Evolutionary conservation across 2,329 filamentous ascomycete species (phyloP).

Genomic region (Trichoderma hamatum): DNA sequence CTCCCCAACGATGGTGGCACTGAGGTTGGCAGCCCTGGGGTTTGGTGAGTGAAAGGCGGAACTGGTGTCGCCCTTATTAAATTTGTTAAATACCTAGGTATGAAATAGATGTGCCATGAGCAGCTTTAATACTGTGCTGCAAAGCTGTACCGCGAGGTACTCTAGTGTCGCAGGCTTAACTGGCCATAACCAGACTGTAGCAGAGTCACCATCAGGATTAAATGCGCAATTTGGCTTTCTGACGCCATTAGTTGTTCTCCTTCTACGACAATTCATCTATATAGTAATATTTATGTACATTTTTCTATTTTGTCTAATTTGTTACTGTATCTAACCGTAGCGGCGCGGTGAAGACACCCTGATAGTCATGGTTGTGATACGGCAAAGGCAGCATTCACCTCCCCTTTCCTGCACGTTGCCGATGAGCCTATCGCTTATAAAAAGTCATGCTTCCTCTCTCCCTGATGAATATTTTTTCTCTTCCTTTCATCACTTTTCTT

Average conservation of each 20-base stretch:
- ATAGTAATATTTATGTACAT: background rate
- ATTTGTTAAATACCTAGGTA: too few species aligned
- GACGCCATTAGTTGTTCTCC: too few species aligned
- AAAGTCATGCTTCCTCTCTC: background rate
- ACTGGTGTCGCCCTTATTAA: too few species aligned
- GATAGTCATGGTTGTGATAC: background rate
- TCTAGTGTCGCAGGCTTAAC: too few species aligned
- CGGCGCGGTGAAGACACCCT: background rate
- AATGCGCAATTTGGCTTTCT: background rate
- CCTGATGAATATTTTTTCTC: background rate
- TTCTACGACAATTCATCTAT: background rate
- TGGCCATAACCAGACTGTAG: too few species aligned
- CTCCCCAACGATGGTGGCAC: too few species aligned
- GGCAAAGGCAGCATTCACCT: background rate
- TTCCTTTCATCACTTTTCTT: background rate
- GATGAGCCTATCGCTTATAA: background rate
- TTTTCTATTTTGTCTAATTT: background rate
- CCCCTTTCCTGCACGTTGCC: background rate
- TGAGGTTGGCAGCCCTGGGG: too few species aligned
- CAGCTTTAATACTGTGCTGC: too few species aligned
- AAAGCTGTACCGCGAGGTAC: too few species aligned
- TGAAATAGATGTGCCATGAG: too few species aligned
- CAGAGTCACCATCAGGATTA: background rate
- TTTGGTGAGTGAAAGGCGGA: too few species aligned
- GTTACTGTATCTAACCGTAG: background rate